Percentiles rank a stretch among this genome's conserved stretches.
phyloP scores from a whole-genome alignment of 805 yeast species.

The Candida pseudofarinosa region DNA sequence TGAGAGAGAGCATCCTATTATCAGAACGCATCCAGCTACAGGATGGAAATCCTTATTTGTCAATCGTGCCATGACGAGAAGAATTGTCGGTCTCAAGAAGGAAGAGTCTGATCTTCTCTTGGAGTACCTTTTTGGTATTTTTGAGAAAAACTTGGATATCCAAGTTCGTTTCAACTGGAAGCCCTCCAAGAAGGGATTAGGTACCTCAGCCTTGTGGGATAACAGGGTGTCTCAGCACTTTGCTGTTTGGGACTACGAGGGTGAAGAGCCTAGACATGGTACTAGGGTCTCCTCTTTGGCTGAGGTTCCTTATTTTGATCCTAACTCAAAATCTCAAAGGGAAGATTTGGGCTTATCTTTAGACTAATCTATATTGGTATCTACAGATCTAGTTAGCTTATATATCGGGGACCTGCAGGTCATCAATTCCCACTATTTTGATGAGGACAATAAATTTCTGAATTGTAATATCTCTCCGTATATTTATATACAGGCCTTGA shows the following conservation, averaged over 20 bases:
- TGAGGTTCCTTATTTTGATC: conserved; percentile 50
- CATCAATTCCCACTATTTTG: too few species aligned
- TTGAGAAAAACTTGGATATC: conserved; percentile 50
- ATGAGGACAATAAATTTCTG: too few species aligned
- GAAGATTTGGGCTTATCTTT: conserved; percentile 41
- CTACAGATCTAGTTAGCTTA: too few species aligned
- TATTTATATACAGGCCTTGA: too few species aligned
- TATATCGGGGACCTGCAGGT: too few species aligned
- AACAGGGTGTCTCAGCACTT: conserved; percentile 53
- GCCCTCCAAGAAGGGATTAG: conserved; percentile 35
- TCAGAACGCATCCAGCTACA: conserved; percentile 63
- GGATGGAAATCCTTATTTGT: conserved; percentile 58
- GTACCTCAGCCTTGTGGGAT: conserved; percentile 58
- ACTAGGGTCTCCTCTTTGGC: conserved; percentile 49
- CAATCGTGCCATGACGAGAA: conserved; percentile 46
- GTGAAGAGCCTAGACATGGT: conserved; percentile 45
- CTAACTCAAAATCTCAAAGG: conserved; percentile 48
- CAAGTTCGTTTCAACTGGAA: conserved; percentile 55
- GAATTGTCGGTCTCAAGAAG: conserved; percentile 50
- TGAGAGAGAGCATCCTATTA: conserved; percentile 56
- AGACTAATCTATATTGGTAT: too few species aligned
- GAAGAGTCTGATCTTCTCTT: conserved; percentile 48
- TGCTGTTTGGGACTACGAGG: conserved; percentile 51
- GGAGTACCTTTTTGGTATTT: conserved; percentile 41
- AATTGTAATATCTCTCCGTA: too few species aligned